Base-by-base conservation (phyloP, 805 yeast species). In the Isabelozyma heimii region DNA sequence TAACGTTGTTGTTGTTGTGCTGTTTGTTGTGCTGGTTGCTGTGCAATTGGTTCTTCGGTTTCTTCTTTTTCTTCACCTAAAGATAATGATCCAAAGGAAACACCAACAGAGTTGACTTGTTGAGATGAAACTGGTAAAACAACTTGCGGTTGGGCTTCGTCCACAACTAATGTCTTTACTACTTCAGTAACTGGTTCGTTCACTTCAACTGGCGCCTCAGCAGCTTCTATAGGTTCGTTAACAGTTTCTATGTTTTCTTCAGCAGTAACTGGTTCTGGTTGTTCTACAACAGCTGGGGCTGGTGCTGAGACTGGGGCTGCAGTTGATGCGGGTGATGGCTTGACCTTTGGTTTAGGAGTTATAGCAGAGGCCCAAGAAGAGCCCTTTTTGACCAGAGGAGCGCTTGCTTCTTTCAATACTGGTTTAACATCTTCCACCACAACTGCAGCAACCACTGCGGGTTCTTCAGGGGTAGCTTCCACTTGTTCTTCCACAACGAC, bases 281-380 rank as follows among this genome's bases (percentile, higher is more conserved):
- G 91, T 1, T 91, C 92, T 62, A 91, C 77, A 20, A 63, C 80
- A 55, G 85, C 91, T 10, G 63, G 74, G 44, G 51, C 52, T 47
- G 46, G 56, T 63, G 67, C 52, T 53, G 66, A 60, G 35, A 65
- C 62, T 30, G 63, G 65, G 40, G 59, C 53, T 47, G 60, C 49
- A 49, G 62, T 55, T 57, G 57, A 50, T 26, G 47, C 42, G 49
- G 59, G 66, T 44, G 49, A 51, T 37, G 72, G 65, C 59, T 77
- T 75, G 42, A 89, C 84, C 48, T 66, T 65, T 44, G 70, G 66
- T 57, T 71, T 72, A 40, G 76, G 77, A 47, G 76, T 68, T 46
- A 85, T 84, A 57, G 85, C 81, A 14, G 91, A 80, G 28, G 90
- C 89, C 88, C 90, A 85, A 5, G 89, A 75, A 6, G 35, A 30